Evolutionary conservation across 2,329 filamentous ascomycete genomes (phyloP), one percentile per base, ranked within the genome.

Genomic region (Calonectria fujianensis): DNA sequence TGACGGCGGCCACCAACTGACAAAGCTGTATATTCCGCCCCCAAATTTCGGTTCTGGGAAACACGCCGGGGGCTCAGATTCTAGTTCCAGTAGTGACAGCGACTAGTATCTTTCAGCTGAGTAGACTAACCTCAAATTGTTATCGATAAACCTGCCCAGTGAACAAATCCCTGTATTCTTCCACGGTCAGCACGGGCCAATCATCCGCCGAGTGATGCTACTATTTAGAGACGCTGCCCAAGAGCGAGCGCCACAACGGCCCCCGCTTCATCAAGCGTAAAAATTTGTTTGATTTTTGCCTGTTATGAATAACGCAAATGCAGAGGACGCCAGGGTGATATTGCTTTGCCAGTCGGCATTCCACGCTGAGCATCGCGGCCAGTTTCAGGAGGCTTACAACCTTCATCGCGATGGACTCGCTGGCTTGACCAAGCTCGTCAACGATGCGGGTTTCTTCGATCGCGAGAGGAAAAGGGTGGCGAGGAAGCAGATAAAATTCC

Each of bases 31-130:
- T 31, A 52, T 70, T 27, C 69, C 57, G 16, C n/a, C 37, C 16
- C 67, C 31, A 27, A 61, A 61, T 11, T 61, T 20, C 3, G 32
- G 35, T 24, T 27, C n/a, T 1, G 51, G 54, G 16, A 69, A 61
- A 20, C 39, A 61, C 18, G 31, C 24, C 24, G 52, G 52, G 20
- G 32, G 24, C 8, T 48, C 37, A 20, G 50, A 68, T 24, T 69
- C 67, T 18, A 51, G 52, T 48, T 69, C 67, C n/a, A 61, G 67
- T 31, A 69, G 67, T 13, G 67, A 69, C 14, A 50, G 52, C 18
- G 67, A 63, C 20, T 65, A 64, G 59, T 18, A 35, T 45, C 24
- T 3, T 64, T 59, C 32, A 37, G n/a, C 35, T 27, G 24, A 37
- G 13, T 6, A 61, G 57, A 18, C 57, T 29, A 63, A 24, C 14